Evolutionary conservation across 768 basidiomycete species (phyloP).

Genomic region (Russula emetica): DNA sequence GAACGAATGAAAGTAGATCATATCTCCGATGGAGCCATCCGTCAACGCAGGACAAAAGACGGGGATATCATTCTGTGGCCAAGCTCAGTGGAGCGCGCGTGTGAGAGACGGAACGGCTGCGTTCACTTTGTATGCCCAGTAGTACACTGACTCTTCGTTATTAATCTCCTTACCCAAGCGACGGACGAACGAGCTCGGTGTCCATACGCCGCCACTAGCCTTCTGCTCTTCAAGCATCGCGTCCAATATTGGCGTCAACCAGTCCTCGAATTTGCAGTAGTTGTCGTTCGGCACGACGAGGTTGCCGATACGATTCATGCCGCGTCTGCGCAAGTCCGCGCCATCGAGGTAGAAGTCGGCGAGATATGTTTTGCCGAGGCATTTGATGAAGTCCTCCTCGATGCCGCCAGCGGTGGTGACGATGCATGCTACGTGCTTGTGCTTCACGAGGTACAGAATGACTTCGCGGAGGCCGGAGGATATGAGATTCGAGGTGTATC

Average conservation of each 20-base stretch:
- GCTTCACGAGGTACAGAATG: constrained; percentile 86
- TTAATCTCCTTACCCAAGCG: constrained; percentile 96
- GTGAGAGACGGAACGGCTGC: constrained; percentile 26
- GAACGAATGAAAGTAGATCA: constrained; percentile 99
- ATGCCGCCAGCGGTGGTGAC: constrained; percentile 98
- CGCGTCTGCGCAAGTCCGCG: constrained; percentile 75
- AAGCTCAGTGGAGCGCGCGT: constrained; percentile 24
- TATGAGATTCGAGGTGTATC: constrained; percentile 98
- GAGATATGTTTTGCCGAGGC: constrained; percentile 93
- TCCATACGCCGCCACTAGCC: constrained; percentile 66
- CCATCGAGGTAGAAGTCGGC: constrained; percentile 92
- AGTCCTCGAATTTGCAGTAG: constrained; percentile 99
- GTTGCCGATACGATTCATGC: constrained; percentile 98
- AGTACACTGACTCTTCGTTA: constrained; percentile 95
- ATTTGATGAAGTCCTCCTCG: constrained; percentile 99
- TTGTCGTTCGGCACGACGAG: constrained; percentile 96
- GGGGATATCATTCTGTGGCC: constrained; percentile 87
- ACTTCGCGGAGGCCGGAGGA: constrained; percentile 95
- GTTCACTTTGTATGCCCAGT: constrained; percentile 98
- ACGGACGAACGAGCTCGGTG: constrained; percentile 89
- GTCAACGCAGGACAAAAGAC: constrained; percentile 98
- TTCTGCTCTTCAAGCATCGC: constrained; percentile 87
- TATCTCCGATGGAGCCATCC: constrained; percentile 96
- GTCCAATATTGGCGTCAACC: constrained; percentile 94
- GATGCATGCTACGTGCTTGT: constrained; percentile 81